Evolutionary conservation across 306 rosid species (phyloP).

Genomic region (Aeschynomene evenia): DNA sequence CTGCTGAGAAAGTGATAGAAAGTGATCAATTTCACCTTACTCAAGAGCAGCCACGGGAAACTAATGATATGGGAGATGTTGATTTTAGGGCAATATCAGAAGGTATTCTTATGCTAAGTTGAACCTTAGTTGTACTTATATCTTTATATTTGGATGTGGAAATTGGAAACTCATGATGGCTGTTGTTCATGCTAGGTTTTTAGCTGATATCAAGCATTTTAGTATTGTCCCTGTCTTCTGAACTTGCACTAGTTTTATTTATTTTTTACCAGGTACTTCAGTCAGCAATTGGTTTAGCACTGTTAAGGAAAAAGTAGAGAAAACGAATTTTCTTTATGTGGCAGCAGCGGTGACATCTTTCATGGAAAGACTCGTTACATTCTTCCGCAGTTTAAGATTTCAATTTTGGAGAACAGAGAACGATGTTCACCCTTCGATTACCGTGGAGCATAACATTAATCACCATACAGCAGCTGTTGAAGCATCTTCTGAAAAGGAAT

Average conservation of each 20-base stretch:
- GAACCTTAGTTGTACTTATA: conserved; percentile 1
- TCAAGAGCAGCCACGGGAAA: conserved; percentile 38
- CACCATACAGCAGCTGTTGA: conserved; percentile 49
- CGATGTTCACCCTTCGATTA: conserved; percentile 58
- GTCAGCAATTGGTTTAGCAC: conserved; percentile 41
- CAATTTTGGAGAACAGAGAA: conserved; percentile 67
- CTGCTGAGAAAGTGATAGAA: conserved; percentile 36
- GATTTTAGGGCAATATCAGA: conserved; percentile 43
- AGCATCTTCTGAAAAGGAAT: conserved; percentile 54
- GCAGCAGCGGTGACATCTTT: conserved; percentile 52
- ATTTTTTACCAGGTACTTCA: conserved; percentile 48
- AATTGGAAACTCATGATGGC: conserved; percentile 10
- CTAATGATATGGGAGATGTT: conserved; percentile 28
- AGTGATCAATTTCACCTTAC: conserved; percentile 33
- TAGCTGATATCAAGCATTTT: background rate
- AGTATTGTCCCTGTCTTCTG: conserved; percentile 16
- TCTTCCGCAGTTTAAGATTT: conserved; percentile 46
- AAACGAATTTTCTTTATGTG: conserved; percentile 37
- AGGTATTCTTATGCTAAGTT: conserved; percentile 46
- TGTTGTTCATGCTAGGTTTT: conserved; percentile 13
- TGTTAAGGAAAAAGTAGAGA: conserved; percentile 54
- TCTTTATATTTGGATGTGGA: conserved; percentile 13
- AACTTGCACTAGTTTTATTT: conserved; percentile 1
- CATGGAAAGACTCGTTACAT: conserved; percentile 50
- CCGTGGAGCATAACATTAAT: conserved; percentile 36